Base-by-base conservation (phyloP, 1,139 yeast species). In the Kluyveromyces marxianus region DNA sequence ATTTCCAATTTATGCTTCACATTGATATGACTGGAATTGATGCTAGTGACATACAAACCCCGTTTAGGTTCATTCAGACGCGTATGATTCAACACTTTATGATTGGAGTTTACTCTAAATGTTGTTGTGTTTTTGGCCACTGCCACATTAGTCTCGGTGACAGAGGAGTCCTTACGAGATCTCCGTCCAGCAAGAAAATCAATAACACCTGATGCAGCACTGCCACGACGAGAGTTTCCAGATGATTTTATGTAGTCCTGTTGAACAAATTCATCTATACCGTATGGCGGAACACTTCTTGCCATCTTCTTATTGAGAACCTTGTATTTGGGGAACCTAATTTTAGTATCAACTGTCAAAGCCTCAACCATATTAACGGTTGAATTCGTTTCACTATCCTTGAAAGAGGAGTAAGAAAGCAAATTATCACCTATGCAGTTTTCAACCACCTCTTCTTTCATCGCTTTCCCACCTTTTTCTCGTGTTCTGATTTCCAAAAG, bases 1-100 rank as follows among this genome's bases (percentile, higher is more conserved):
- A 88, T 77, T 57, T 87, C 95, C 43, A 89, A 68, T 47, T 95
- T 72, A 63, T 89, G 97, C 54, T 76, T 74, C 28, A 87, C 74
- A 51, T 78, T 80, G 44, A 89, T 75, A 57, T 83, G 86, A 39
- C 83, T 75, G 56, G 77, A 83, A 56, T 81, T 79, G 21, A 81
- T 71, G 31, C 74, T 69, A 59, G 88, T 95, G 0, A 96, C 87
- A 51, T 81, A 77, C 33, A 80, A 61, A 5, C 77, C 71, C 34
- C 69, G 59, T 36, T 59, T 62, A 2, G 65, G 54, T 33, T 50
- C 55, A 41, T 60, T 62, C 34, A 59, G 45, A 27, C 54, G 54
- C 10, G 61, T 58, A 35, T 54, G 56, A 31, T 52, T 50, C 35
- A 56, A 48, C 7, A 63, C 57, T 2, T 53, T 49, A 7, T 57